Percentiles rank a stretch among this genome's conserved stretches.
Conservation (phyloP, 2,329 filamentous ascomycete genomes). For the Diaporthe australafricana region DNA sequence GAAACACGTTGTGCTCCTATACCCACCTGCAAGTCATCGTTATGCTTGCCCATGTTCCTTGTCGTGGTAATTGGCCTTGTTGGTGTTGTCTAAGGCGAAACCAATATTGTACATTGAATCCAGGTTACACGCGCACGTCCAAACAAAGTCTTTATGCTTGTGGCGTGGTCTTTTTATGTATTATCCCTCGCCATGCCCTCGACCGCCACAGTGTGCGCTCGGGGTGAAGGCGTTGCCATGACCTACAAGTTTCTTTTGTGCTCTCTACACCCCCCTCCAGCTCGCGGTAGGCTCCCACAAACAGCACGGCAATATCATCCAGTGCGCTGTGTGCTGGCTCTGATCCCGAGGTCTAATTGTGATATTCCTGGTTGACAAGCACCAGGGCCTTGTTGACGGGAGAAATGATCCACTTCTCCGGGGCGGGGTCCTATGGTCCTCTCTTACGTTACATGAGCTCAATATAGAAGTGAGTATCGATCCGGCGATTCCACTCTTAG, state of each 20-base stretch:
- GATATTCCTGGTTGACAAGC: neutral
- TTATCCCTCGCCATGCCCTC: neutral
- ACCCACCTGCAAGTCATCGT: neutral
- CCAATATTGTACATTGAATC: neutral
- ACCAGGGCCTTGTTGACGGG: neutral
- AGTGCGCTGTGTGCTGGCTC: neutral
- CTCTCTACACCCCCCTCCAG: neutral
- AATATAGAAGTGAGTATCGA: slow-evolving; percentile 1
- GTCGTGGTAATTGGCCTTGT: neutral
- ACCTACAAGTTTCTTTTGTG: neutral
- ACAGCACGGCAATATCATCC: neutral
- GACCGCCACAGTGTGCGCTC: neutral
- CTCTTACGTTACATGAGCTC: slow-evolving; percentile 14
- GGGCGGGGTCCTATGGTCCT: neutral
- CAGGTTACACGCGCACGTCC: neutral
- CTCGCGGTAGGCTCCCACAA: neutral
- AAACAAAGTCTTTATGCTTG: neutral
- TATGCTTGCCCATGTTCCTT: neutral
- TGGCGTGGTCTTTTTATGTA: neutral
- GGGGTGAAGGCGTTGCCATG: neutral
- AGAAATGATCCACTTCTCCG: neutral
- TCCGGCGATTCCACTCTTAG: neutral
- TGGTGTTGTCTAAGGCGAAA: neutral
- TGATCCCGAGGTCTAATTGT: neutral
- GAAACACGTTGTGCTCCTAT: neutral